Conservation (phyloP, 2,329 filamentous ascomycete species). For the Alternaria tenuissima region DNA sequence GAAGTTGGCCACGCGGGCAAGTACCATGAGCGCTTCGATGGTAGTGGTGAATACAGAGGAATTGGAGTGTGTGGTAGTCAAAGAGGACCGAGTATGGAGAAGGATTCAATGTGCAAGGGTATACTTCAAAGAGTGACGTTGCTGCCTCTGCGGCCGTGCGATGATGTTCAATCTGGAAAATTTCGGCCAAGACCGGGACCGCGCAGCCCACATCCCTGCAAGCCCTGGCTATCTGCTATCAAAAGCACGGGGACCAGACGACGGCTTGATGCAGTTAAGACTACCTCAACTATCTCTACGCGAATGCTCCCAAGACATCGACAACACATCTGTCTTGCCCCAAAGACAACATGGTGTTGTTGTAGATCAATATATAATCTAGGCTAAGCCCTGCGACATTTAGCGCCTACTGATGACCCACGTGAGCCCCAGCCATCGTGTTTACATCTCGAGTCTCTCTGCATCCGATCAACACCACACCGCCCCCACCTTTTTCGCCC, state of each 20-base stretch:
- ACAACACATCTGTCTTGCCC: not conserved
- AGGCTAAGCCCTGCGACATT: constrained; percentile 11
- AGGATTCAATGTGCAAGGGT: constrained; percentile 6
- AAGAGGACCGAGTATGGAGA: not conserved
- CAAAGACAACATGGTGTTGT: constrained; percentile 4
- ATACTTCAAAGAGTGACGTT: constrained; percentile 33
- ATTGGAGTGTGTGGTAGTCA: not conserved
- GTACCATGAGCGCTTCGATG: constrained; percentile 55
- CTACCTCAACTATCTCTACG: not conserved
- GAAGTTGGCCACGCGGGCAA: constrained; percentile 60
- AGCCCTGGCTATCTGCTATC: constrained; percentile 14
- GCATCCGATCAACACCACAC: constrained; percentile 34
- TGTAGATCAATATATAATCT: constrained; percentile 4
- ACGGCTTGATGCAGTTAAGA: constrained; percentile 15
- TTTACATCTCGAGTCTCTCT: constrained; percentile 32
- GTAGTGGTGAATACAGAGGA: constrained; percentile 20
- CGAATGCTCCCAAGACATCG: not conserved
- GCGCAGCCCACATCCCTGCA: constrained; percentile 18
- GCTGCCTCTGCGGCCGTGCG: constrained; percentile 23
- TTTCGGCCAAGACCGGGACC: constrained; percentile 41
- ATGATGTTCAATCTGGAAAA: constrained; percentile 33
- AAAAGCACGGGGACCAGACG: constrained; percentile 26
- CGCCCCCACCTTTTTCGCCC: constrained; percentile 22
- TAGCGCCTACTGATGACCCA: constrained; percentile 23
- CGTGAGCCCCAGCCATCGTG: constrained; percentile 33